Evolutionary conservation across 1,284 basidiomycete genomes (phyloP).

Genomic region (Tausonia pullulans): DNA sequence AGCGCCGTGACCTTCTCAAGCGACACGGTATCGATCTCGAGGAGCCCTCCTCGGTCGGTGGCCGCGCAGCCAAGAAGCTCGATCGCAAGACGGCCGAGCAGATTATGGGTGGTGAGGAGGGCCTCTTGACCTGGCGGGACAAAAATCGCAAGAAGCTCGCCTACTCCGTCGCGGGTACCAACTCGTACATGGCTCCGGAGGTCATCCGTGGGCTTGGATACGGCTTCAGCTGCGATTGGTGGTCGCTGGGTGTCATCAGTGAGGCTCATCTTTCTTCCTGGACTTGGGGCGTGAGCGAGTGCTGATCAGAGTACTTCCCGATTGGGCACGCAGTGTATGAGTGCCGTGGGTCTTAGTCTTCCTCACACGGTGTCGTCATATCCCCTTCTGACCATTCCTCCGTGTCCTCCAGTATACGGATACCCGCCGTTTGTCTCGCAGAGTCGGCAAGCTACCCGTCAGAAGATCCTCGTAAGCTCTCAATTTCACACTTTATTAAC

Average conservation of each 20-base stretch:
- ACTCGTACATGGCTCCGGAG: slow-evolving; percentile 88
- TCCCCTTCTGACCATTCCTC: no score
- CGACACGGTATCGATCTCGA: slow-evolving; percentile 93
- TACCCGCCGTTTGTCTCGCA: slow-evolving; percentile 90
- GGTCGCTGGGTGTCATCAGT: slow-evolving; percentile 89
- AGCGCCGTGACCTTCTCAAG: slow-evolving; percentile 72
- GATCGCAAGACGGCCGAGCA: slow-evolving; percentile 64
- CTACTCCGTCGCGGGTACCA: slow-evolving; percentile 74
- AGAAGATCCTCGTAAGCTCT: slow-evolving; percentile 48
- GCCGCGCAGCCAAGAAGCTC: slow-evolving; percentile 49
- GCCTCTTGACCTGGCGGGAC: slow-evolving; percentile 86
- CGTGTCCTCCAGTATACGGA: slow-evolving; percentile 47
- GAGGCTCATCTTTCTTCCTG: slow-evolving; percentile 9
- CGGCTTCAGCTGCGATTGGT: slow-evolving; percentile 93
- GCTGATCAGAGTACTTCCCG: not conserved
- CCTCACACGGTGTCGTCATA: no score
- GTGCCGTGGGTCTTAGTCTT: no score
- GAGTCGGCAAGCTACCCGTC: slow-evolving; percentile 71
- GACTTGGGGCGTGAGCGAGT: slow-evolving; percentile 44
- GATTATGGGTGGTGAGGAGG: slow-evolving; percentile 56
- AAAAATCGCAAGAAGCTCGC: slow-evolving; percentile 85
- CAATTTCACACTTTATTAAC: slow-evolving; percentile 18
- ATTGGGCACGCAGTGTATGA: no score
- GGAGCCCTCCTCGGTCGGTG: slow-evolving; percentile 50
- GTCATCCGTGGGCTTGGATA: slow-evolving; percentile 79